Percentiles rank a stretch among this genome's conserved stretches.
phyloP scores from a whole-genome alignment of 2,329 filamentous ascomycete species.

The Colletotrichum zoysiae region DNA sequence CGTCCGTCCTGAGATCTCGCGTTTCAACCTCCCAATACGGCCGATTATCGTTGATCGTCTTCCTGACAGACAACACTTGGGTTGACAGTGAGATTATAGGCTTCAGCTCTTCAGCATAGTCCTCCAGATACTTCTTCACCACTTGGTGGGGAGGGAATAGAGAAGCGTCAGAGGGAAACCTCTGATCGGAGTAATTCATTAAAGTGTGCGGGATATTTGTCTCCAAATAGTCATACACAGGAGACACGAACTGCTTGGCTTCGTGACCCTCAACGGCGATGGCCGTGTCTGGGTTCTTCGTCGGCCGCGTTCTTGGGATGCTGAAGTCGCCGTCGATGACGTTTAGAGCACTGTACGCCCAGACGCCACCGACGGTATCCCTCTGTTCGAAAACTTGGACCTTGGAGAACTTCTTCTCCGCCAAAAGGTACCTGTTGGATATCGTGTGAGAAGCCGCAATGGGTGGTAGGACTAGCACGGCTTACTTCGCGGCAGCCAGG shows the following conservation, averaged over 20 bases:
- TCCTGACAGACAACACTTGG: constrained; percentile 65
- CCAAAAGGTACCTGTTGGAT: constrained; percentile 72
- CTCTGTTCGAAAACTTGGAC: constrained; percentile 81
- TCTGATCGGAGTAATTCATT: constrained; percentile 76
- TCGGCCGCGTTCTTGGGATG: constrained; percentile 48
- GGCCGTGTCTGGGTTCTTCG: constrained; percentile 57
- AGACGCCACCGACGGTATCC: constrained; percentile 74
- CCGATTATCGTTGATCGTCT: constrained; percentile 43
- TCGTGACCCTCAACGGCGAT: constrained; percentile 46
- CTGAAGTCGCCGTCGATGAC: constrained; percentile 43
- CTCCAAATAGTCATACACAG: constrained; percentile 75
- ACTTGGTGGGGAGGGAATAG: constrained; percentile 75
- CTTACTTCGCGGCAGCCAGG: constrained; percentile 67
- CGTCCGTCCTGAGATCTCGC: constrained; percentile 47
- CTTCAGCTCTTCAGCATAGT: constrained; percentile 71
- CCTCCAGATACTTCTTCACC: constrained; percentile 74
- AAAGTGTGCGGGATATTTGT: constrained; percentile 81
- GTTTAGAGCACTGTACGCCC: constrained; percentile 70
- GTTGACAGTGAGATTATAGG: constrained; percentile 71
- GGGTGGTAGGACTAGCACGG: neutral
- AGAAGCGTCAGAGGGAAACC: constrained; percentile 68
- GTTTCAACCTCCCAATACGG: constrained; percentile 63
- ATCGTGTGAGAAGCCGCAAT: neutral
- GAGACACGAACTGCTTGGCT: constrained; percentile 71
- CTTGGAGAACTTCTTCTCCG: constrained; percentile 71